phyloP scores from a whole-genome alignment of 768 basidiomycete genomes.

The Rubroboletus satanas region DNA sequence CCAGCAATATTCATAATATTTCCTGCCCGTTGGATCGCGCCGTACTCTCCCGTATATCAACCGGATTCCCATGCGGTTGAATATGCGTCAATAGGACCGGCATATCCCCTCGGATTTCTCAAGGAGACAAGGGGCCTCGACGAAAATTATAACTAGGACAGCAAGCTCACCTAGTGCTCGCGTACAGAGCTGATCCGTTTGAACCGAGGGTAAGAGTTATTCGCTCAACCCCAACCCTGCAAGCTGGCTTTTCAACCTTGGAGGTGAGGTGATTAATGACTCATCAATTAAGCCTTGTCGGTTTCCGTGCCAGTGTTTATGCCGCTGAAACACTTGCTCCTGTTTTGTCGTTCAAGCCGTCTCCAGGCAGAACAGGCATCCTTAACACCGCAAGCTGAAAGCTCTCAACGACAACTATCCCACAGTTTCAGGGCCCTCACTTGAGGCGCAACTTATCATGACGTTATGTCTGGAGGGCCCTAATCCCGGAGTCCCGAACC shows the following conservation, averaged over 20 bases:
- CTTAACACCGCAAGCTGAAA: constrained; percentile 2
- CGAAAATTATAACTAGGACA: not conserved
- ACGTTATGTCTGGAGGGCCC: not conserved
- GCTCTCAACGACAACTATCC: not conserved
- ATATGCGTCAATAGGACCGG: not conserved
- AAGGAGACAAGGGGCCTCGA: not conserved
- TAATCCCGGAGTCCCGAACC: not conserved
- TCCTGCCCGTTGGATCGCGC: not conserved
- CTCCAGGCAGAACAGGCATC: not conserved
- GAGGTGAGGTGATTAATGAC: not conserved
- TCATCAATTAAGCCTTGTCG: not conserved
- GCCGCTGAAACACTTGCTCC: constrained; percentile 4
- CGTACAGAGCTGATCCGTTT: not conserved
- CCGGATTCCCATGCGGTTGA: not conserved
- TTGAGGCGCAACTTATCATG: not conserved
- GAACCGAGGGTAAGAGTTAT: not conserved
- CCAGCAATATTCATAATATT: not conserved
- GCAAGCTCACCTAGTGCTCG: not conserved
- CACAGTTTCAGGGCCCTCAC: constrained; percentile 4
- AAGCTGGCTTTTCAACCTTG: not conserved
- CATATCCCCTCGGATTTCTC: constrained; percentile 24
- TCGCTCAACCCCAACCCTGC: not conserved
- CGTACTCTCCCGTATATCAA: not conserved
- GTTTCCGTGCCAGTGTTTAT: not conserved
- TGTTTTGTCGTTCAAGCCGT: not conserved